Conservation (phyloP, 225 moss, liverwort and hornwort genomes). For the Marchantia polymorpha region DNA sequence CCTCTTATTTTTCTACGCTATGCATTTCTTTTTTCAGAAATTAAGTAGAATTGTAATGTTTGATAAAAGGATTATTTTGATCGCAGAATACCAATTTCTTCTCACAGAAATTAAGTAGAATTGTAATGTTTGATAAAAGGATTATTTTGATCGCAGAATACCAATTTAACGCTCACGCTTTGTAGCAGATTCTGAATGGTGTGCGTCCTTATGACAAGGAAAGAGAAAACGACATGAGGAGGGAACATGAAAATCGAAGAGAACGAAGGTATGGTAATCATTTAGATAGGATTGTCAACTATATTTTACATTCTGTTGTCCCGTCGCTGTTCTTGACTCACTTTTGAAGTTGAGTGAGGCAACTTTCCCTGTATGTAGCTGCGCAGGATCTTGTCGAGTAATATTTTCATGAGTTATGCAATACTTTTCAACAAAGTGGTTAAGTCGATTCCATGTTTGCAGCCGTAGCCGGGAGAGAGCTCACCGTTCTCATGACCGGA, state of each 20-base stretch:
- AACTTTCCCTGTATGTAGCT: no score
- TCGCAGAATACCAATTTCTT: neutral
- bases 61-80: no score
- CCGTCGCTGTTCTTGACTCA: neutral
- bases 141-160: neutral
- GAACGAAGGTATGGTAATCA: constrained; percentile 27
- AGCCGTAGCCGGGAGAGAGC: constrained; percentile 74
- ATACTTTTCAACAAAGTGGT: no score
- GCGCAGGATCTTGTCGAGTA: no score
- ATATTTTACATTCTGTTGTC: neutral
- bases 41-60: no score
- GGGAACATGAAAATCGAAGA: constrained; percentile 34
- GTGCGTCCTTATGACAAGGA: constrained; percentile 61
- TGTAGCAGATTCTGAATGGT: constrained; percentile 46
- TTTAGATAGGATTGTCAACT: neutral
- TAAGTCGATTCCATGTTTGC: neutral
- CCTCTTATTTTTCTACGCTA: no score
- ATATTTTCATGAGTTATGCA: no score
- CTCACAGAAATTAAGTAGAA: no score
- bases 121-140: no score
- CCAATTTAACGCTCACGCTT: neutral
- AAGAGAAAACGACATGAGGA: constrained; percentile 28
- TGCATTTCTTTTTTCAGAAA: no score
- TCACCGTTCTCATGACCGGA: constrained; percentile 57
- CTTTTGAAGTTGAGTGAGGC: no score